Base-by-base conservation (phyloP, 2,329 filamentous ascomycete species). In the Aspergillus puulaauensis region DNA sequence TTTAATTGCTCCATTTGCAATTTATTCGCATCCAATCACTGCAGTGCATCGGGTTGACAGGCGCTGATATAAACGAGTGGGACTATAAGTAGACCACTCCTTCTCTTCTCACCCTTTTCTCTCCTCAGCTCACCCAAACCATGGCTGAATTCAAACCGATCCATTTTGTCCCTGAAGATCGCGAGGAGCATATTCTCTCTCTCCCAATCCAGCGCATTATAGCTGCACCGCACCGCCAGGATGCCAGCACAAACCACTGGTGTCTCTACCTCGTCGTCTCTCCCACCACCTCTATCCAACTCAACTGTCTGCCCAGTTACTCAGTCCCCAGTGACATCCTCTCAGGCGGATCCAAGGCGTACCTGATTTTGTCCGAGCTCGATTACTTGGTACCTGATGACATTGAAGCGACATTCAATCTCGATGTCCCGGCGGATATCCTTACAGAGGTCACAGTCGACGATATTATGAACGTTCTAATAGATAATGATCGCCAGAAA, bases 271-370 rank as follows among this genome's bases (percentile, higher is more conserved):
- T 64, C 27, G 27, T 40, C 3, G 55, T 66, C 19, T 66, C 66
- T 40, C 59, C 64, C 3, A 64, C 57, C 47, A 59, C 9, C 31
- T 71, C 65, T 6, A 64, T 69, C 21, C 65, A 62, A 9, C 63
- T 67, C 35, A 66, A 72, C 61, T 68, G 67, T 14, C 61, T 62
- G 24, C 61, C 57, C 2, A 66, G 46, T 35, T 62, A 63, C 50
- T 54, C 24, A 5, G 27, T 61, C 27, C 63, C 61, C 2, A 66
- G 59, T 43, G 61, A 59, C 15, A 41, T 62, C 14, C 49, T 66
- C 5, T 39, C 50, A 9, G 62, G 59, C 6, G 65, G 65, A 43
- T 68, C 66, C 35, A 66, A 68, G 24, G 64, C 55, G 12, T 56
- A 64, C 46, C 4, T 66, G 1, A 54, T 66, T 39, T 52, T 66